Conservation (phyloP, 768 basidiomycete genomes). For the Boletus rufocinnamomeus region DNA sequence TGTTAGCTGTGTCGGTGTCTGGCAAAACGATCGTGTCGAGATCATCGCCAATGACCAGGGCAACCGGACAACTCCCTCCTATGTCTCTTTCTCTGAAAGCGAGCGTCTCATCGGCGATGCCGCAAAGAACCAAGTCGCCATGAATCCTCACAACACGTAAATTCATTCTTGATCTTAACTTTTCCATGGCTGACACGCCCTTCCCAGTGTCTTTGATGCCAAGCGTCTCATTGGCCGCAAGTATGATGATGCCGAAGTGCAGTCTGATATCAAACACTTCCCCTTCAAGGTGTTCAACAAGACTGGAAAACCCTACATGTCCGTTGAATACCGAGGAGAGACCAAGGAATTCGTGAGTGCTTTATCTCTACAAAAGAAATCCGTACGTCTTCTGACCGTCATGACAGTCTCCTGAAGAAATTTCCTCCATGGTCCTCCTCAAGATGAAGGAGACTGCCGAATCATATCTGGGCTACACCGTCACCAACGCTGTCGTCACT, state of each 20-base stretch:
- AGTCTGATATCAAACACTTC: constrained; percentile 87
- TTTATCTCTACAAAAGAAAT: neutral
- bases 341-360: constrained; percentile 83
- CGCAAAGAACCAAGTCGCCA: constrained; percentile 97
- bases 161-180: constrained; percentile 10
- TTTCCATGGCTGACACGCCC: constrained; percentile 5
- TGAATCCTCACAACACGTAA: constrained; percentile 94
- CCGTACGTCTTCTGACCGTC: constrained; percentile 17
- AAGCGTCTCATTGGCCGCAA: constrained; percentile 98
- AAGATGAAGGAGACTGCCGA: constrained; percentile 99
- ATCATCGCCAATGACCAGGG: constrained; percentile 97
- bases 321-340: constrained; percentile 92
- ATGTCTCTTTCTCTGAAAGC: constrained; percentile 91
- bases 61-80: constrained; percentile 94
- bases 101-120: constrained; percentile 99
- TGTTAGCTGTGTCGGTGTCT: constrained; percentile 94
- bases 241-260: constrained; percentile 82
- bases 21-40: constrained; percentile 99
- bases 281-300: constrained; percentile 90
- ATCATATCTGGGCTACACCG: constrained; percentile 84
- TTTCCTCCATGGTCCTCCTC: constrained; percentile 94
- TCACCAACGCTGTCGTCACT: constrained; percentile 92
- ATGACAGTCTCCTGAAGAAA: constrained; percentile 87
- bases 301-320: constrained; percentile 84
- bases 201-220: constrained; percentile 86